Evolutionary conservation across 306 rosid genomes (phyloP), one percentile per base, ranked within the genome.

Genomic region (Fragaria ananassa): DNA sequence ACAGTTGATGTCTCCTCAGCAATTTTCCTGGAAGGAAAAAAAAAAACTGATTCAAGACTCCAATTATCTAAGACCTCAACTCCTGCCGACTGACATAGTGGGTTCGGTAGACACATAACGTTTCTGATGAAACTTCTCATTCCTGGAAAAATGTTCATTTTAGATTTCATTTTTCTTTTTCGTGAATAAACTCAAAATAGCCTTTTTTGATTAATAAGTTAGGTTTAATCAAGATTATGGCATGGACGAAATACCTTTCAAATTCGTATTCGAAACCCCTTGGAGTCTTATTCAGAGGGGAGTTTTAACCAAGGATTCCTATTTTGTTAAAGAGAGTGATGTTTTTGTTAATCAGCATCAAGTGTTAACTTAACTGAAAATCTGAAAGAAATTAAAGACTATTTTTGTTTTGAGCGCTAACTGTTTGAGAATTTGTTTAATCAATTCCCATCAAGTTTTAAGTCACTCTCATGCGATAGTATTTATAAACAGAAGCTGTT

Each of bases 391-490:
- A 31, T 31, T 31, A 3, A n/a, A 19, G 68, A 61, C 41, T 27
- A 61, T 5, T 61, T 9, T 45, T 58, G 27, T 56, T 21, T 56
- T 29, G 7, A 54, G 13, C 8, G 19, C 53, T 47, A 47, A 47
- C 19, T 47, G 18, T 54, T 9, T 54, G 29, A 54, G 61, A 0
- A n/a, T n/a, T 54, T 54, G 13, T 54, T 54, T 54, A 54, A 53
- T 53, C 60, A 58, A 23, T 6, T 17, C 11, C 44, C 34, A 1
- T 37, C 19, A n/a, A 29, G 11, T 7, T 11, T 71, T 29, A 45
- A 1, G 66, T 44, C 41, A 56, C 54, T 68, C 68, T 77, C 69
- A 57, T 57, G 25, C 45, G 58, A 77, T 77, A 50, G 37, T 9
- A 11, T 71, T n/a, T 51, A 35, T 60, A 57, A 70, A 13, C 65